Evolutionary conservation across 169 alveolate genomes (phyloP).

Genomic region (Blepharisma undulans): DNA sequence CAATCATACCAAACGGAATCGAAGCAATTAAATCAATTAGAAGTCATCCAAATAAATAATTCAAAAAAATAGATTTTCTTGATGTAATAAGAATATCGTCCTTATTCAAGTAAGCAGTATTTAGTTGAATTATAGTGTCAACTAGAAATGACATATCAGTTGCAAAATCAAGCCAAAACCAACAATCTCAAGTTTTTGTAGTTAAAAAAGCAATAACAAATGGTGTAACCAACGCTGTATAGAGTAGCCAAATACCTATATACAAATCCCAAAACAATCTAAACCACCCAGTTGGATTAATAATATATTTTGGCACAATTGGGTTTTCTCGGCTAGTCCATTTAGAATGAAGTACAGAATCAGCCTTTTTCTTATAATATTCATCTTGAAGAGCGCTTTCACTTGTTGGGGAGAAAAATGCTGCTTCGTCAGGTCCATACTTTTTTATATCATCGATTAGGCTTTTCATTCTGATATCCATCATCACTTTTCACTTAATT

Average conservation of each 20-base stretch:
- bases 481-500: neutral
- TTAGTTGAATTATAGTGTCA: neutral
- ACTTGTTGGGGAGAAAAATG: neutral
- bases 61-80: neutral
- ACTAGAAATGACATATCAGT: neutral
- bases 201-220: conserved; percentile 19
- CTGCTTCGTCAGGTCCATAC: neutral
- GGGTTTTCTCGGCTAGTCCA: neutral
- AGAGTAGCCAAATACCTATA: conserved; percentile 16
- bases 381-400: neutral
- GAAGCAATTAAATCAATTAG: conserved; percentile 23
- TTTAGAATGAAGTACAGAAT: neutral
- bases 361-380: neutral
- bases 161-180: conserved; percentile 19
- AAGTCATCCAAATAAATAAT: conserved; percentile 25
- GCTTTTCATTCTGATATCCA: neutral
- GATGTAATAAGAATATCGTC: neutral
- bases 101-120: conserved; percentile 14
- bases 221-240: conserved; percentile 29
- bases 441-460: neutral
- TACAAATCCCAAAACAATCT: conserved; percentile 7
- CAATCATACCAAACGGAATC: conserved; percentile 20
- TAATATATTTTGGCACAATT: neutral
- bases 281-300: neutral
- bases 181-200: neutral